A percentile compares a stretch with the other conserved stretches of the same genome.
phyloP scores from a whole-genome alignment of 345 rosid species.

The Microthlaspi erraticum region DNA sequence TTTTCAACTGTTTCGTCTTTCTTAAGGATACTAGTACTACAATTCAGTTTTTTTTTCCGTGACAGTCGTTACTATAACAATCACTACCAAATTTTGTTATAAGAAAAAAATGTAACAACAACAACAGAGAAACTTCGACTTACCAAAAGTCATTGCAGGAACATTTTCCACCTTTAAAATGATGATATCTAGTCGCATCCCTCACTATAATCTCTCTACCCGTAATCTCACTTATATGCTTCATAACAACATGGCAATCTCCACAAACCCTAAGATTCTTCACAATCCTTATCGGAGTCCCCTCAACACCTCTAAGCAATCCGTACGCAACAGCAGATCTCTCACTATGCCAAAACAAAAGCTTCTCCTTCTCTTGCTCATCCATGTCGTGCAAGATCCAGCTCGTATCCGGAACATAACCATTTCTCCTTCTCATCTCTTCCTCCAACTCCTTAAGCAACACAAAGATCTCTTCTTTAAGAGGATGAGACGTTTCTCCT shows the following conservation, averaged over 20 bases:
- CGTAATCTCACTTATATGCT: constrained; percentile 58
- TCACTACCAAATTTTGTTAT: neutral
- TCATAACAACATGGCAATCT: constrained; percentile 73
- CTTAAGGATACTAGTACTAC: no score
- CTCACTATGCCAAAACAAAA: constrained; percentile 81
- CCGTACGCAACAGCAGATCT: constrained; percentile 76
- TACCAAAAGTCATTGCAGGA: constrained; percentile 87
- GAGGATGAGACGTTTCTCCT: constrained; percentile 63
- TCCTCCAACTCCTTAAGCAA: constrained; percentile 59
- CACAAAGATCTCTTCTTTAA: constrained; percentile 55
- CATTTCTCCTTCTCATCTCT: constrained; percentile 65
- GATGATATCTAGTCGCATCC: constrained; percentile 81
- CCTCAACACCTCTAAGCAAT: constrained; percentile 61
- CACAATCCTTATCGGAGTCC: constrained; percentile 61
- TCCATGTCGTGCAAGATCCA: constrained; percentile 66
- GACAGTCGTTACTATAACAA: neutral
- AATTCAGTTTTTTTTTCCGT: neutral
- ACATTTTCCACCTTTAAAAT: constrained; percentile 69
- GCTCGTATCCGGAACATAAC: constrained; percentile 76
- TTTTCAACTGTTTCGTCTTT: no score
- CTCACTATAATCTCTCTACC: constrained; percentile 69
- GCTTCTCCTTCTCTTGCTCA: constrained; percentile 69
- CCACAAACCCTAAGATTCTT: constrained; percentile 80
- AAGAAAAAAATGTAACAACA: constrained; percentile 5
- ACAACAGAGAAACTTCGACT: constrained; percentile 13